These are phyloP conservation scores for Cucumis sativus DNA, from an alignment of 306 rosid species.

Conservation along the genomic window Cucumber_9930_V3 NC_026661.2:7932501-7933000, in stretches of 20 bases:
- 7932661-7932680: constrained; percentile 91
- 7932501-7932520: constrained; percentile 31
- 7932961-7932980: background rate
- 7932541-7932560: constrained; percentile 35
- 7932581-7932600: constrained; percentile 48
- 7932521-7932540: constrained; percentile 52
- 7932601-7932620: constrained; percentile 67
- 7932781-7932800: background rate
- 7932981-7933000: background rate
- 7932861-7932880: background rate
- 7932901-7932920: background rate
- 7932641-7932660: constrained; percentile 61
- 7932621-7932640: constrained; percentile 67
- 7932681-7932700: constrained; percentile 81
- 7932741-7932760: background rate
- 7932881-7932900: background rate
- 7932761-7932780: background rate
- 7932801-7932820: background rate
- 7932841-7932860: background rate
- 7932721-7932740: constrained; percentile 64
- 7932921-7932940: background rate
- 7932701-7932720: constrained; percentile 95
- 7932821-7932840: background rate
- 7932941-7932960: background rate
- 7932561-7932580: constrained; percentile 39